Conservation (phyloP, 2,329 filamentous ascomycete genomes). For the Aspergillus calidoustus region DNA sequence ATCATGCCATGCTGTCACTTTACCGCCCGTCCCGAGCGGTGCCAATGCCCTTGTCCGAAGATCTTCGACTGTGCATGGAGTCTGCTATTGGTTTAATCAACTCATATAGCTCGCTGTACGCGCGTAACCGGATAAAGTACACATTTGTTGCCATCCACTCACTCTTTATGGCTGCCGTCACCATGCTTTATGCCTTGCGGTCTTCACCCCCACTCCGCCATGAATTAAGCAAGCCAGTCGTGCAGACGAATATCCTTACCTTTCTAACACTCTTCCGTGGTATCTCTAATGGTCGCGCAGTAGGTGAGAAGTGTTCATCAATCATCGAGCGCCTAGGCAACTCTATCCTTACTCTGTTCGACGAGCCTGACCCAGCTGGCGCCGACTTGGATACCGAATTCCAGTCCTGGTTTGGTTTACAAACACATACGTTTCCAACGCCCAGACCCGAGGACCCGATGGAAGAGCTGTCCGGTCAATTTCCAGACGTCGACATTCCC, state of each 20-base stretch:
- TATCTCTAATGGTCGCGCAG: constrained; percentile 20
- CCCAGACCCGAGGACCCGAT: not conserved
- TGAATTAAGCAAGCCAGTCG: constrained; percentile 15
- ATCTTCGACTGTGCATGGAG: constrained; percentile 18
- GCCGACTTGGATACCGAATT: constrained; percentile 28
- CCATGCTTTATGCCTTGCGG: constrained; percentile 33
- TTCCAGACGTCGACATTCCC: constrained; percentile 21
- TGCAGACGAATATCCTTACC: constrained; percentile 19
- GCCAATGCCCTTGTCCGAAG: constrained; percentile 18
- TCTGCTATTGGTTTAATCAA: constrained; percentile 20
- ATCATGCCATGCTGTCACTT: constrained; percentile 30
- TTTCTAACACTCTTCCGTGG: constrained; percentile 20
- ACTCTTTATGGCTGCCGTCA: constrained; percentile 35
- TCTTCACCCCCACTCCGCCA: constrained; percentile 24
- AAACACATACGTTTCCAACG: constrained; percentile 18
- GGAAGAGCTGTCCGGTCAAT: constrained; percentile 3
- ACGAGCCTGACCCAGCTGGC: constrained; percentile 16
- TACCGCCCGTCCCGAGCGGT: constrained; percentile 30
- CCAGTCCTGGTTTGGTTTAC: constrained; percentile 30
- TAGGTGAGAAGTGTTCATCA: constrained; percentile 24
- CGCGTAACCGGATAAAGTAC: constrained; percentile 34
- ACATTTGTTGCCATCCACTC: constrained; percentile 33
- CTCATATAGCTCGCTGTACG: constrained; percentile 27
- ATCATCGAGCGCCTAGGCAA: constrained; percentile 26
- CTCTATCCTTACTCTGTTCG: constrained; percentile 24